phyloP scores from a whole-genome alignment of 2,329 filamentous ascomycete genomes.

The Ceratocystis papillata region DNA sequence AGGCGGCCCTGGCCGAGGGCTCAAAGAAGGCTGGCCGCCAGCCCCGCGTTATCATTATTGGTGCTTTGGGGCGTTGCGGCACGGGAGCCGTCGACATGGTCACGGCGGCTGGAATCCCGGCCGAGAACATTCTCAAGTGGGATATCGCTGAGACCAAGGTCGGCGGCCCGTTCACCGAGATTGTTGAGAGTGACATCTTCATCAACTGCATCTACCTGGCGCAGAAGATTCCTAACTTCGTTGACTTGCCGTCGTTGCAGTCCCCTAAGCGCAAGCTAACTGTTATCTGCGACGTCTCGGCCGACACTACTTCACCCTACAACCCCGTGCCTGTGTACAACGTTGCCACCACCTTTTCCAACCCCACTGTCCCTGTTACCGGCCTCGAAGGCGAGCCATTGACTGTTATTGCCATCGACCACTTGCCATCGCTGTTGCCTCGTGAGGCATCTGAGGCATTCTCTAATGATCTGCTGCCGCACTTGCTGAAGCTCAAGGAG shows the following conservation, averaged over 20 bases:
- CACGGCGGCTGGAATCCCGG: constrained; percentile 52
- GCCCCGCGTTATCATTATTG: constrained; percentile 73
- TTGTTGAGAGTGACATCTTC: constrained; percentile 63
- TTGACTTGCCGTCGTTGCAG: constrained; percentile 59
- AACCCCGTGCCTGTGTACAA: constrained; percentile 69
- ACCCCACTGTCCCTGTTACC: constrained; percentile 70
- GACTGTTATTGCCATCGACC: constrained; percentile 78
- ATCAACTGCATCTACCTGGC: constrained; percentile 85
- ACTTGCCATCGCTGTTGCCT: constrained; percentile 71
- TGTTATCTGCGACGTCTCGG: constrained; percentile 70
- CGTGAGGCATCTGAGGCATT: constrained; percentile 82
- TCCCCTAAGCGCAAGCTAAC: constrained; percentile 59
- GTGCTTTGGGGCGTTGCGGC: constrained; percentile 73
- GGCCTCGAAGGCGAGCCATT: constrained; percentile 49
- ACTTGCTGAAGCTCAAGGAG: constrained; percentile 66
- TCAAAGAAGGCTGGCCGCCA: constrained; percentile 52
- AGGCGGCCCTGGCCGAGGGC: constrained; percentile 56
- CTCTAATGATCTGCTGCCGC: constrained; percentile 65
- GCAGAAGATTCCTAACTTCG: constrained; percentile 68
- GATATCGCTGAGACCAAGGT: constrained; percentile 66
- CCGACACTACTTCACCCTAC: constrained; percentile 62
- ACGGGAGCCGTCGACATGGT: constrained; percentile 71
- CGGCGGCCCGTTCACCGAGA: constrained; percentile 68
- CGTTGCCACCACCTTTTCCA: constrained; percentile 74
- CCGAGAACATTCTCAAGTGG: constrained; percentile 46